Percentiles rank a stretch among this genome's conserved stretches.
Evolutionary conservation across 2,329 filamentous ascomycete genomes (phyloP).

Genomic region (Cryphonectria parasitica): DNA sequence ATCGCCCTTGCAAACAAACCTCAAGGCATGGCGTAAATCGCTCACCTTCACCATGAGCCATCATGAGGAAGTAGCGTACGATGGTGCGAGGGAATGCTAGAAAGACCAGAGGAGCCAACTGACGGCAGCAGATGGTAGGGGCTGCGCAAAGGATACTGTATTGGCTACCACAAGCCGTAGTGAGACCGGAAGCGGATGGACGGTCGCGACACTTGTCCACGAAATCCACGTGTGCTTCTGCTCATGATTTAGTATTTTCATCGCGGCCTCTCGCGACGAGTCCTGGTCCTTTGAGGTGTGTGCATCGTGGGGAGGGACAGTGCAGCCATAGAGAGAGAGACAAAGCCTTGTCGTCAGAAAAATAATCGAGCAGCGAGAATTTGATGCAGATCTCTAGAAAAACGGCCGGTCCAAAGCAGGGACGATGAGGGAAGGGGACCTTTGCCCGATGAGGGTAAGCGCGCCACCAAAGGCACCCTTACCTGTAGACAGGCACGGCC

Average conservation of each 20-base stretch:
- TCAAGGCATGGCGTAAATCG: background rate
- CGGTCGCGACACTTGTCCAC: slow-evolving; percentile 3
- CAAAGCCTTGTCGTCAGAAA: background rate
- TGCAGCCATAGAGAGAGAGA: background rate
- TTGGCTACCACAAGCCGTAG: background rate
- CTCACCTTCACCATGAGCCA: background rate
- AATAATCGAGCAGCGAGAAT: background rate
- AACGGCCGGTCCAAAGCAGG: slow-evolving; percentile 15
- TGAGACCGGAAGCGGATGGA: background rate
- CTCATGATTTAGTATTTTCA: background rate
- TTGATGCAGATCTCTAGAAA: slow-evolving; percentile 16
- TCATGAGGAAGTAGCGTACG: background rate
- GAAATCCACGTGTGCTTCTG: background rate
- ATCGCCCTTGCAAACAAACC: background rate
- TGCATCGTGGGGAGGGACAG: background rate
- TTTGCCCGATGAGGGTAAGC: slow-evolving; percentile 27
- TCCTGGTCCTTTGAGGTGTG: background rate
- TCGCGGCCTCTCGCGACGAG: background rate
- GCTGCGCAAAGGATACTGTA: background rate
- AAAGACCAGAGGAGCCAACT: background rate
- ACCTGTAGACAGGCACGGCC: background rate
- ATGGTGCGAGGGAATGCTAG: background rate
- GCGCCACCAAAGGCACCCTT: background rate
- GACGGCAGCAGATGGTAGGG: background rate
- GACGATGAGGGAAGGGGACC: slow-evolving; percentile 12